Evolutionary conservation across 2,329 filamentous ascomycete species (phyloP).

Genomic region (Cyphellophora attinorum): DNA sequence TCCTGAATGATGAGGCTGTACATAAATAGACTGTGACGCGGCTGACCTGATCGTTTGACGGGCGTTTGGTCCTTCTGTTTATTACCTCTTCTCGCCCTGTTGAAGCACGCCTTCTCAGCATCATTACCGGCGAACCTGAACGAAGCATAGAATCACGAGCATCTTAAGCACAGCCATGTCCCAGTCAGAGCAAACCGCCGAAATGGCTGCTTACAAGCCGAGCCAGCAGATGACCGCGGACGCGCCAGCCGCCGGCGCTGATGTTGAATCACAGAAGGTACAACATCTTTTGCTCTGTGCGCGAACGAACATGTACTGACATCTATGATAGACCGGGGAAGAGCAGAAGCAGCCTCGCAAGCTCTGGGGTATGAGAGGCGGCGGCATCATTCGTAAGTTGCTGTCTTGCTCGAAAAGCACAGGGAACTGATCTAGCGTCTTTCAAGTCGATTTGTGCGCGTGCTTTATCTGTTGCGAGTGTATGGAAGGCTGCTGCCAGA

Average conservation of each 20-base stretch:
- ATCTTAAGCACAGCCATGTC: no score
- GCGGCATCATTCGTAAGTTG: neutral
- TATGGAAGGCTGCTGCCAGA: neutral
- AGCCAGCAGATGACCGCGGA: neutral
- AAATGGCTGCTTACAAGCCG: neutral
- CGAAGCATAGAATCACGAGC: no score
- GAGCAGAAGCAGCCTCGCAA: neutral
- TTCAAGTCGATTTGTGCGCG: neutral
- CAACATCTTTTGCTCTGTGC: no score
- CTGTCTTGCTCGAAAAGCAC: neutral
- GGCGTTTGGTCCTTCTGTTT: no score
- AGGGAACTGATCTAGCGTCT: neutral
- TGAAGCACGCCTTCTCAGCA: no score
- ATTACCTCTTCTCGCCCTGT: no score
- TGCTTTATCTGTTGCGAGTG: slow-evolving; percentile 1
- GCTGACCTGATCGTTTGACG: no score
- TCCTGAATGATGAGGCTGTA: no score
- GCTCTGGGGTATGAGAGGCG: neutral
- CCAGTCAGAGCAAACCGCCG: neutral
- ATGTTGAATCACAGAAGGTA: neutral
- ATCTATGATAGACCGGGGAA: no score
- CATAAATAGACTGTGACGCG: no score
- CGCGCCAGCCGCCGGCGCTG: neutral
- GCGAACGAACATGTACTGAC: no score
- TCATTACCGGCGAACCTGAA: no score